These are phyloP conservation scores for Polytrichum formosum DNA, from an alignment of 225 moss, liverwort and hornwort genomes.

Conservation along the genomic window DNA sequence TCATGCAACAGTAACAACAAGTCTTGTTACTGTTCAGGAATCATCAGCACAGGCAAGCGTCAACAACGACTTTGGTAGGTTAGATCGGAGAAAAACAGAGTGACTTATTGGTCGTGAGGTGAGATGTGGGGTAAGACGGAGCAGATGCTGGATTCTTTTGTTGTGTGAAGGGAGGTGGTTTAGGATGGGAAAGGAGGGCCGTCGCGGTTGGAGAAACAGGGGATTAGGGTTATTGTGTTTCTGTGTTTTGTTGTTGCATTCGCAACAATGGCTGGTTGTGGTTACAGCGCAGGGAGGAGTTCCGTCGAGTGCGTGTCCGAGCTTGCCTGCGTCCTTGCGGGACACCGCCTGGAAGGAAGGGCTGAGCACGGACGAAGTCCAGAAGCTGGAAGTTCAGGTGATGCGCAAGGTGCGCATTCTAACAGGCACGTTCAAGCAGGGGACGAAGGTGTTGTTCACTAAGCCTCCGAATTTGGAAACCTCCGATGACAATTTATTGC, in stretches of 20 bases:
- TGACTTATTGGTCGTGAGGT: neutral
- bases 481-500: slow-evolving; percentile 1
- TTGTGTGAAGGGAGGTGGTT: neutral
- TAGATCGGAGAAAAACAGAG: too few species aligned
- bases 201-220: neutral
- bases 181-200: neutral
- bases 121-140: neutral
- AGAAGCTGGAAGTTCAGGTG: slow-evolving; percentile 16
- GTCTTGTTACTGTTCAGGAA: too few species aligned
- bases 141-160: neutral
- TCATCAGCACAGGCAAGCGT: too few species aligned
- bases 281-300: neutral
- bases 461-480: slow-evolving; percentile 5
- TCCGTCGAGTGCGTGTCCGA: slow-evolving; percentile 18
- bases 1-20: too few species aligned
- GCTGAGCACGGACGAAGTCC: neutral
- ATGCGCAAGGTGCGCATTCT: slow-evolving; percentile 35
- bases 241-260: neutral
- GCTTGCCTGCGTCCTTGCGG: slow-evolving; percentile 7
- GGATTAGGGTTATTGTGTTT: neutral
- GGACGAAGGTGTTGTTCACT: slow-evolving; percentile 24
- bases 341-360: slow-evolving; percentile 37
- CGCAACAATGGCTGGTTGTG: neutral
- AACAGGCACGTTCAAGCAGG: slow-evolving; percentile 40
- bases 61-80: too few species aligned